phyloP scores from a whole-genome alignment of 352 stramenopile genomes.

The Globisporangium okanoganense region DNA sequence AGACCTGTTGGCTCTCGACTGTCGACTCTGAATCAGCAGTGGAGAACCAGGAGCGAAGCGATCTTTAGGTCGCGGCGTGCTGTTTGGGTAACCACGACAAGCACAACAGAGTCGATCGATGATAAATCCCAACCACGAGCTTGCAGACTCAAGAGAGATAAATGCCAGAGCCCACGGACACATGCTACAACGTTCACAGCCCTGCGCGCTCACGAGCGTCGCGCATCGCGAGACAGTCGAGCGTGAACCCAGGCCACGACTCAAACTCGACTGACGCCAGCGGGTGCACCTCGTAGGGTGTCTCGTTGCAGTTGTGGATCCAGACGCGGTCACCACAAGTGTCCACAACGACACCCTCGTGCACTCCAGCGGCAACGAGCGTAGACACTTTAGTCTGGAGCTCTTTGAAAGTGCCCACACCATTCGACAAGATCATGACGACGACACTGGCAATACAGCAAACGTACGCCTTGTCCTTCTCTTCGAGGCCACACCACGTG shows the following conservation, averaged over 20 bases:
- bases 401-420: background rate
- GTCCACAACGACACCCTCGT: background rate
- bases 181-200: too few species aligned
- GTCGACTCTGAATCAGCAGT: too few species aligned
- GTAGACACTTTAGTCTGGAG: background rate
- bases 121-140: too few species aligned
- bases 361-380: background rate
- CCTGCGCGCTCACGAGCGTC: background rate
- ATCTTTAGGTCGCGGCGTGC: too few species aligned
- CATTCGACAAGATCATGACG: background rate
- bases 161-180: too few species aligned
- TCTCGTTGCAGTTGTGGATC: background rate
- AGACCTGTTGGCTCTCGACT: too few species aligned
- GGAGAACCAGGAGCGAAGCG: too few species aligned
- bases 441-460: background rate
- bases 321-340: background rate
- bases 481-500: background rate
- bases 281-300: background rate
- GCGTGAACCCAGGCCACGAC: background rate
- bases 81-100: too few species aligned
- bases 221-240: background rate
- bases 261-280: slow-evolving; percentile 2
- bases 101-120: too few species aligned
- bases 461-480: background rate
- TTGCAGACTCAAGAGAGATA: too few species aligned